phyloP scores from a whole-genome alignment of 179 eudicot genomes.

The Beta corolliflora region DNA sequence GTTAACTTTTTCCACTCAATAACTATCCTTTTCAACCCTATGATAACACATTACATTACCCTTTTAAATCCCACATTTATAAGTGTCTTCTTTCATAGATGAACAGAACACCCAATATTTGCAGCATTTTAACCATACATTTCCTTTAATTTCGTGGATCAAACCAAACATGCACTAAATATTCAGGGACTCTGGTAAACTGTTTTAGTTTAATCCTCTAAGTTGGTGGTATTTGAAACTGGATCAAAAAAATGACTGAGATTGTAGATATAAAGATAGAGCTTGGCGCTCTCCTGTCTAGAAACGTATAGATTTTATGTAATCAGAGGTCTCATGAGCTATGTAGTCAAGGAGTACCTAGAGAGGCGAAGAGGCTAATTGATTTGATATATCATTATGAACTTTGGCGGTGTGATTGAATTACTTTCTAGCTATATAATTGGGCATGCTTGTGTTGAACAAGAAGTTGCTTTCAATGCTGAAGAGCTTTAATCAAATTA shows the following conservation, averaged over 20 bases:
- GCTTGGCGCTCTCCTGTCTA: not conserved
- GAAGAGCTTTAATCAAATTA: not conserved
- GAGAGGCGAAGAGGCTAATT: not conserved
- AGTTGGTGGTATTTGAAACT: not conserved
- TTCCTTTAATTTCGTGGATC: too few species aligned
- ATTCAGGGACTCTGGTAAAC: too few species aligned
- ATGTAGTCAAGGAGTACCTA: not conserved
- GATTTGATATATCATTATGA: not conserved
- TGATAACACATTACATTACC: too few species aligned
- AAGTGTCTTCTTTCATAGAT: too few species aligned
- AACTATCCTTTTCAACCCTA: too few species aligned
- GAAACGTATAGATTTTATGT: too few species aligned
- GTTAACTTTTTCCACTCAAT: too few species aligned
- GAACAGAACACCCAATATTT: too few species aligned
- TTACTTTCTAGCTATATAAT: not conserved
- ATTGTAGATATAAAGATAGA: not conserved
- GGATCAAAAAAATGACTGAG: not conserved
- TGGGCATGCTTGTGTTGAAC: not conserved
- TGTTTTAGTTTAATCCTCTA: not conserved
- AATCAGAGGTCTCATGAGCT: not conserved
- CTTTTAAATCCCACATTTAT: too few species aligned
- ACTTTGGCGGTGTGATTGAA: not conserved
- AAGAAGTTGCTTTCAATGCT: not conserved
- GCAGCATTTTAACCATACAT: too few species aligned
- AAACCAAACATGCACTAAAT: too few species aligned